phyloP scores from a whole-genome alignment of 2,329 filamentous ascomycete species.

The Colletotrichum godetiae region DNA sequence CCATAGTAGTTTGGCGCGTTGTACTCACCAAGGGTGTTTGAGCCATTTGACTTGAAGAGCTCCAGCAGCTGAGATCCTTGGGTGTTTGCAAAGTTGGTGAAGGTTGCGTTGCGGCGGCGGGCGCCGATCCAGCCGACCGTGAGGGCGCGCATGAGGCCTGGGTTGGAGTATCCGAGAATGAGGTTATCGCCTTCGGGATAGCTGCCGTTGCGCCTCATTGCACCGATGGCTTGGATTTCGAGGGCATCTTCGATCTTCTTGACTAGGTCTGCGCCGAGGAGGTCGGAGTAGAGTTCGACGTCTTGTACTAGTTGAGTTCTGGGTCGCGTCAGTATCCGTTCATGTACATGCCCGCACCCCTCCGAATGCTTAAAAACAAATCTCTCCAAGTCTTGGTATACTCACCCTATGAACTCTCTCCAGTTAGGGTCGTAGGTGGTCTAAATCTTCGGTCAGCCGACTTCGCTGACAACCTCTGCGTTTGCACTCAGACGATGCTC shows the following conservation, averaged over 20 bases:
- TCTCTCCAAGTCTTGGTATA: neutral
- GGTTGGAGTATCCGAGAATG: constrained; percentile 54
- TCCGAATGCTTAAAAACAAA: neutral
- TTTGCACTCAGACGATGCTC: neutral
- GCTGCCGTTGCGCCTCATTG: constrained; percentile 53
- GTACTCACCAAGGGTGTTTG: constrained; percentile 50
- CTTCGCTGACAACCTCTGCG: neutral
- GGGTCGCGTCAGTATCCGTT: neutral
- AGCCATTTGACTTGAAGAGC: constrained; percentile 45
- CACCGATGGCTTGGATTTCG: constrained; percentile 49
- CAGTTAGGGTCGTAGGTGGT: constrained; percentile 47
- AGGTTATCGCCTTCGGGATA: constrained; percentile 52
- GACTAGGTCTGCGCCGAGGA: constrained; percentile 45
- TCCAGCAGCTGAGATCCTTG: constrained; percentile 44
- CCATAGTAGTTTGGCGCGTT: constrained; percentile 55
- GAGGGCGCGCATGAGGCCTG: constrained; percentile 52
- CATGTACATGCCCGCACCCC: neutral
- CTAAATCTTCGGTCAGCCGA: neutral
- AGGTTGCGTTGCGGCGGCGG: constrained; percentile 48
- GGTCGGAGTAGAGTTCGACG: constrained; percentile 47
- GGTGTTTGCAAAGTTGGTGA: constrained; percentile 49
- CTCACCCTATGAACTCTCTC: constrained; percentile 50
- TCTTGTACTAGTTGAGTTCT: constrained; percentile 49
- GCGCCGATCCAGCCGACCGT: constrained; percentile 54
- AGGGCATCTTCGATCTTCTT: constrained; percentile 49